These are phyloP conservation scores for Plasmodium yoelii DNA, from an alignment of 169 alveolate genomes.

Conservation along the genomic window DNA sequence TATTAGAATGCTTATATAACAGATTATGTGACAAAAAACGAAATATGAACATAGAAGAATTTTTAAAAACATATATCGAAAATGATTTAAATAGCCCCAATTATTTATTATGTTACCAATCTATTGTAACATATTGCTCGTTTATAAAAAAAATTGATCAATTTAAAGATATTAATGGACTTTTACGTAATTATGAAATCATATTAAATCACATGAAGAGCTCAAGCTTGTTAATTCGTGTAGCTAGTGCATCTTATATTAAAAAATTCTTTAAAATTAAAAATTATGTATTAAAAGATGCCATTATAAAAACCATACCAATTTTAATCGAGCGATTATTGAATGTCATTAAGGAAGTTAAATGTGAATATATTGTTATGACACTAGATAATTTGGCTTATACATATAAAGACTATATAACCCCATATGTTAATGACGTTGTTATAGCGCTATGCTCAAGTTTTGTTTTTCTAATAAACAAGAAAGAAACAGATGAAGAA, in stretches of 20 bases:
- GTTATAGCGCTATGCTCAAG: slow-evolving; percentile 56
- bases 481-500: slow-evolving; percentile 42
- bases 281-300: slow-evolving; percentile 45
- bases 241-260: slow-evolving; percentile 72
- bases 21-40: slow-evolving; percentile 68
- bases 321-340: slow-evolving; percentile 54
- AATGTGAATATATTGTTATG: slow-evolving; percentile 73
- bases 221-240: slow-evolving; percentile 36
- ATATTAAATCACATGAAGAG: slow-evolving; percentile 59
- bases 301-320: slow-evolving; percentile 55
- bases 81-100: slow-evolving; percentile 61
- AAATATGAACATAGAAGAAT: slow-evolving; percentile 67
- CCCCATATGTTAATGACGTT: slow-evolving; percentile 71
- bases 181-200: slow-evolving; percentile 36
- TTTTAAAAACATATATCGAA: slow-evolving; percentile 61
- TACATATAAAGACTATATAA: slow-evolving; percentile 54
- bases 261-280: slow-evolving; percentile 63
- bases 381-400: slow-evolving; percentile 69
- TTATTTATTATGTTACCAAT: slow-evolving; percentile 50
- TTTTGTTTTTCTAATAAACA: slow-evolving; percentile 41
- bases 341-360: slow-evolving; percentile 56
- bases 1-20: slow-evolving; percentile 48
- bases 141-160: slow-evolving; percentile 39
- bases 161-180: slow-evolving; percentile 43
- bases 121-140: slow-evolving; percentile 69